Conservation (phyloP, 257 asterid species). For the Salvia splendens region DNA sequence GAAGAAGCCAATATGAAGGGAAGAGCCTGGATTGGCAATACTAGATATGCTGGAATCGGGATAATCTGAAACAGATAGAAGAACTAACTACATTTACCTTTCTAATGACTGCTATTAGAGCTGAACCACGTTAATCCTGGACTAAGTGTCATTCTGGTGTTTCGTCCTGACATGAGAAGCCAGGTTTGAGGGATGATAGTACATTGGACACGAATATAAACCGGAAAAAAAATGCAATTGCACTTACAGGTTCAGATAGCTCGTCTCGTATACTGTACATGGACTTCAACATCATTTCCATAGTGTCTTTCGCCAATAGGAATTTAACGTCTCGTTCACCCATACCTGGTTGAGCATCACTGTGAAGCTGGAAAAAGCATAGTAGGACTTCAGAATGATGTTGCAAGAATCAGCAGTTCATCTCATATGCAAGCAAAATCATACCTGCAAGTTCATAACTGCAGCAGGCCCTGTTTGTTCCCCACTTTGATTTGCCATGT, state of each 20-base stretch:
- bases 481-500: slow-evolving; percentile 39
- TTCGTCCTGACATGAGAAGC: slow-evolving; percentile 42
- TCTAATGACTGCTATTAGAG: slow-evolving; percentile 17
- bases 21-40: slow-evolving; percentile 18
- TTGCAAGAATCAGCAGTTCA: slow-evolving; percentile 4
- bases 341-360: slow-evolving; percentile 38
- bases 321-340: slow-evolving; percentile 47
- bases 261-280: slow-evolving; percentile 51
- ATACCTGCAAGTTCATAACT: slow-evolving; percentile 50
- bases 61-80: slow-evolving; percentile 16
- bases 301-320: slow-evolving; percentile 56
- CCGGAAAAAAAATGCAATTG: slow-evolving; percentile 3
- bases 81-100: slow-evolving; percentile 15
- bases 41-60: background rate
- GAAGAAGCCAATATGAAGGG: background rate
- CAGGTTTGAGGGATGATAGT: slow-evolving; percentile 9
- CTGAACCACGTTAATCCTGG: slow-evolving; percentile 31
- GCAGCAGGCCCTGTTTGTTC: slow-evolving; percentile 45
- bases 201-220: background rate
- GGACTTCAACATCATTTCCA: slow-evolving; percentile 66
- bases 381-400: slow-evolving; percentile 21
- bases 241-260: slow-evolving; percentile 47
- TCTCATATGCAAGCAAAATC: background rate
- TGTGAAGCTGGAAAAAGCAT: slow-evolving; percentile 41
- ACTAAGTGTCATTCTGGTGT: slow-evolving; percentile 15